A percentile compares a stretch with the other conserved stretches of the same genome.
These are phyloP conservation scores for Cercospora citrullina DNA, from an alignment of 2,329 filamentous ascomycete genomes.

Conservation along the genomic window DNA sequence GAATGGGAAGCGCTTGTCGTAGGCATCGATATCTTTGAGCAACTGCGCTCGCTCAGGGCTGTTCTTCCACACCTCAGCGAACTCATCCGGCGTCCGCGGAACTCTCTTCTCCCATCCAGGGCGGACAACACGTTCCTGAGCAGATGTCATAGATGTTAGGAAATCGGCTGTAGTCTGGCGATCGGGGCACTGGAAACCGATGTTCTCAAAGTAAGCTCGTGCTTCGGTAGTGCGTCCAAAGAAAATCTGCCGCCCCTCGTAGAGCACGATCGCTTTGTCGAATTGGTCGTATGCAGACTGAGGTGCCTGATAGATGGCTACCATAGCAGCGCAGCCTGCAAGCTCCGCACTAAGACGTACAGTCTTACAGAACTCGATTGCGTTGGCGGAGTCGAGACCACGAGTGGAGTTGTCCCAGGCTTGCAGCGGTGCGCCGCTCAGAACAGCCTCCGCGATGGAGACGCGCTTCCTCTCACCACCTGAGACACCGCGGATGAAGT, in stretches of 20 bases:
- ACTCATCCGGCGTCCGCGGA: constrained; percentile 53
- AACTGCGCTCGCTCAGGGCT: constrained; percentile 52
- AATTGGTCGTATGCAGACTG: constrained; percentile 69
- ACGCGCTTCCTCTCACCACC: constrained; percentile 79
- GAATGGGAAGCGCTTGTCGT: constrained; percentile 48
- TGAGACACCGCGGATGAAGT: constrained; percentile 71
- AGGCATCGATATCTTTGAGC: constrained; percentile 48
- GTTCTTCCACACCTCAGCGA: constrained; percentile 55
- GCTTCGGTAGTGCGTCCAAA: constrained; percentile 66
- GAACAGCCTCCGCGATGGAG: constrained; percentile 74
- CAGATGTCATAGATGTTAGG: constrained; percentile 68
- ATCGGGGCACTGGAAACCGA: constrained; percentile 71
- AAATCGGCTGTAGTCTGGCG: constrained; percentile 76
- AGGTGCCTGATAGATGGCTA: constrained; percentile 73
- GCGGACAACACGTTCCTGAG: constrained; percentile 49
- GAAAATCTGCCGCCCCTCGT: constrained; percentile 70
- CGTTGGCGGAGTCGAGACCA: constrained; percentile 73
- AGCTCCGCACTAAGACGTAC: constrained; percentile 67
- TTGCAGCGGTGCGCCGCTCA: constrained; percentile 61
- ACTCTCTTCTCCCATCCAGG: constrained; percentile 48
- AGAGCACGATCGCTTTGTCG: constrained; percentile 68
- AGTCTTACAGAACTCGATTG: constrained; percentile 72
- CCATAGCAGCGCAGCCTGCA: constrained; percentile 63
- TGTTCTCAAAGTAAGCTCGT: constrained; percentile 66
- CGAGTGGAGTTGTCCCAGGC: constrained; percentile 79